Evolutionary conservation across 129 eudicot species (phyloP), one percentile per base, ranked within the genome.

Genomic region (Centella asiatica): DNA sequence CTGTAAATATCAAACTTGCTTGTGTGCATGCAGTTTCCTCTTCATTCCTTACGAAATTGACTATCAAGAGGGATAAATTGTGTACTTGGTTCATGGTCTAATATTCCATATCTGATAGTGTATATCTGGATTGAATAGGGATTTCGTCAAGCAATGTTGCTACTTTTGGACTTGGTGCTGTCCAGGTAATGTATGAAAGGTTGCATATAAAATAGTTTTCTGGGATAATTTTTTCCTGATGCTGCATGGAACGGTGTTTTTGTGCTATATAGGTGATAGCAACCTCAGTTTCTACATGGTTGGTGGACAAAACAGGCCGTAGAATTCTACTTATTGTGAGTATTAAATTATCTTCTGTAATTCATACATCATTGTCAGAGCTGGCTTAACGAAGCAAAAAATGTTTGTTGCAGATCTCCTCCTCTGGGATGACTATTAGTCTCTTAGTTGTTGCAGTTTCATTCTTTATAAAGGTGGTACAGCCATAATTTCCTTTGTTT

Each of bases 231-330:
- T 27, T 29, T 26, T 18, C 57, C 25, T 9, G 39, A 34, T 34
- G 5, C 45, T 39, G 45, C 14, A 19, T 60, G 13, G 22, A 40
- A 32, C 62, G 34, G 26, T 40, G 28, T 54, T n/a, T 40, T 46
- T 31, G 44, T 18, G 46, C 39, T 70, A 14, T 32, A 57, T 77
- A 90, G 97, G 95, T 86, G 18, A 54, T 86, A 58, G 95, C 97
- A 32, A 90, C 97, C 54, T 83, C 72, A 49, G 79, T 90, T 67
- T 74, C 97, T 14, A 79, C 85, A n/a, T 90, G 95, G 97, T 57
- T 90, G 80, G 90, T 81, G 70, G 97, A 90, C 80, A 90, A 80
- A 86, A 80, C 95, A 42, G 97, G 95, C 32, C 89, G 95, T 31
- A 79, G 97, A 78, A 72, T 90, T 72, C 85, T 86, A 64, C 92